phyloP scores from a whole-genome alignment of 129 eudicot genomes.

The Silybum marianum region DNA sequence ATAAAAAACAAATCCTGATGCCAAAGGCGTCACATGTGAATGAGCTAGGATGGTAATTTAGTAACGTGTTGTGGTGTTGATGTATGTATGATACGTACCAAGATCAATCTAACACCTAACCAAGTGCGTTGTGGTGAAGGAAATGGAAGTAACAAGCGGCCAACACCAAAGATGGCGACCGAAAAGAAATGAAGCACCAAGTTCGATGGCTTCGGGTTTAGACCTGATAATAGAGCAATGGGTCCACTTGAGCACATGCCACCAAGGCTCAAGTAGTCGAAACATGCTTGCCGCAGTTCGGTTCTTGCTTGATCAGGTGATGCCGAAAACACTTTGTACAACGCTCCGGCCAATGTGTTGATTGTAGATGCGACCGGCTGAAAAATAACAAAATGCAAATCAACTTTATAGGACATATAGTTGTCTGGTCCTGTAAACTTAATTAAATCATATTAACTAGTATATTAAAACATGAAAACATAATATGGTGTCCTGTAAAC shows the following conservation, averaged over 20 bases:
- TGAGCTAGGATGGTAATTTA: neutral
- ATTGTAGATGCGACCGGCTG: constrained; percentile 71
- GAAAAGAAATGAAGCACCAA: constrained; percentile 58
- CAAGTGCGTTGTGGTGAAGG: constrained; percentile 55
- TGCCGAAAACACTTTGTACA: constrained; percentile 53
- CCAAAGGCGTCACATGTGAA: neutral
- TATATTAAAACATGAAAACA: too few relatives aligned
- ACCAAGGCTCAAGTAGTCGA: constrained; percentile 64
- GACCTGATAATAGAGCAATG: constrained; percentile 50
- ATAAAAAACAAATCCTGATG: neutral
- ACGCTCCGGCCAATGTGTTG: constrained; percentile 61
- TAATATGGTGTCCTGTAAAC: neutral
- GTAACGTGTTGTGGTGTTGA: neutral
- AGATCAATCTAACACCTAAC: constrained; percentile 49
- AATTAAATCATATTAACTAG: neutral
- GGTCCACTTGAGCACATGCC: constrained; percentile 51
- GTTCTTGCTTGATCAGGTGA: constrained; percentile 59
- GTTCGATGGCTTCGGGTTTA: constrained; percentile 51
- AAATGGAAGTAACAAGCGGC: constrained; percentile 53
- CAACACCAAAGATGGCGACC: constrained; percentile 55
- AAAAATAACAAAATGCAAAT: constrained; percentile 4
- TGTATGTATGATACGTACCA: constrained; percentile 30
- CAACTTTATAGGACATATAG: neutral
- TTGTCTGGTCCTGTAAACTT: neutral
- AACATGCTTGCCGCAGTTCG: constrained; percentile 59